phyloP scores from a whole-genome alignment of 1,284 basidiomycete genomes.

The Rhodotorula sp. region DNA sequence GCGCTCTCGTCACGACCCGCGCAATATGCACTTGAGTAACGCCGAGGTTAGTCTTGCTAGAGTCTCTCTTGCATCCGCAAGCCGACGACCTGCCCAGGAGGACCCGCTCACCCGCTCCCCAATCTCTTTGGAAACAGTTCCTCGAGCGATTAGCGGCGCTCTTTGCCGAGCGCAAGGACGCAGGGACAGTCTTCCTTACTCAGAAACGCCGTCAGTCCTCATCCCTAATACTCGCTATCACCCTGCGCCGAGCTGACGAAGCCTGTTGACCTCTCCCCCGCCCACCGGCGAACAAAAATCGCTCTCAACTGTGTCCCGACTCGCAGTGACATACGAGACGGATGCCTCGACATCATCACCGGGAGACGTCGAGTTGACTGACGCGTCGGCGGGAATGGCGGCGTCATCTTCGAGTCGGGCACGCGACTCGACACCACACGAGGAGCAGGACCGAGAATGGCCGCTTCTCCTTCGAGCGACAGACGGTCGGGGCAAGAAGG shows the following conservation, averaged over 20 bases:
- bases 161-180: constrained; percentile 11
- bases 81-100: not conserved
- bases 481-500: constrained; percentile 30
- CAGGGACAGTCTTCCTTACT: constrained; percentile 34
- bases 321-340: constrained; percentile 22
- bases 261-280: not conserved
- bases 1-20: not conserved
- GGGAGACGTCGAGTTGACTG: constrained; percentile 16
- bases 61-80: not conserved
- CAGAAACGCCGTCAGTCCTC: constrained; percentile 32
- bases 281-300: not conserved
- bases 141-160: constrained; percentile 26
- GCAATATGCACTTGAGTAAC: constrained; percentile 6
- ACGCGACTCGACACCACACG: not conserved
- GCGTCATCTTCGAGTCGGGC: not conserved
- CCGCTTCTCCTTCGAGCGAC: constrained; percentile 33
- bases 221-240: not conserved
- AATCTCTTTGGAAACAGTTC: constrained; percentile 21
- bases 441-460: constrained; percentile 17
- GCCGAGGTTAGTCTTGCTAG: not conserved
- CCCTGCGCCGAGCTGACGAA: not conserved
- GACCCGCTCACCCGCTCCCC: not conserved
- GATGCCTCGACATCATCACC: not conserved
- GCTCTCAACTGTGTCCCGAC: not conserved
- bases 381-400: not conserved